Evolutionary conservation across 768 basidiomycete genomes (phyloP).

Genomic region (Rhizopogon roseolus): DNA sequence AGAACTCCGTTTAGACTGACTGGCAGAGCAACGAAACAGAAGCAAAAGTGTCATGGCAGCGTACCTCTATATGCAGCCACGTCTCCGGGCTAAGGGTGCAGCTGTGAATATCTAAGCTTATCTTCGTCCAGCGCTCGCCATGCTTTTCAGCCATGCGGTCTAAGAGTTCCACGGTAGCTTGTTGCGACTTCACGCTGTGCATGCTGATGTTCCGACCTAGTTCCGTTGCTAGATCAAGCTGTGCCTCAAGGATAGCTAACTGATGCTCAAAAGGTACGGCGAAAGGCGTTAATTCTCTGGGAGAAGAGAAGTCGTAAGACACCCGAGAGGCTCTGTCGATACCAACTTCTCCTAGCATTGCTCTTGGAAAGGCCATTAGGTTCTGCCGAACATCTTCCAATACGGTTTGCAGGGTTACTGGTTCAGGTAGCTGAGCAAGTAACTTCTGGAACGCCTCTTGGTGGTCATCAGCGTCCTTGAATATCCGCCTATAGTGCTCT

Average conservation of each 20-base stretch:
- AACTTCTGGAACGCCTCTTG: conserved; percentile 48
- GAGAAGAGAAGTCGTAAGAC: conserved; percentile 47
- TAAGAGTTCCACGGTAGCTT: conserved; percentile 65
- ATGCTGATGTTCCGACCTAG: conserved; percentile 74
- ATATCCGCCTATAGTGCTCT: conserved; percentile 71
- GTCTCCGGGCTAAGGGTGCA: conserved; percentile 80
- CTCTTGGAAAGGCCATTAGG: conserved; percentile 55
- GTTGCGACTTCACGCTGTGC: conserved; percentile 80
- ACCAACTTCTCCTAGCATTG: conserved; percentile 93
- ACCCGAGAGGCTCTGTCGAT: conserved; percentile 80
- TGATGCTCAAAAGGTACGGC: conserved; percentile 80
- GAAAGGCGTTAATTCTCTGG: conserved; percentile 69
- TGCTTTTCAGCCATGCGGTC: conserved; percentile 53
- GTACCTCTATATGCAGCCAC: conserved; percentile 72
- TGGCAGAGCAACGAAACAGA: conserved; percentile 3
- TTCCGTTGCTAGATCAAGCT: conserved; percentile 82
- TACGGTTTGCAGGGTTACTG: conserved; percentile 54
- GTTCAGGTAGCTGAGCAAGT: conserved; percentile 67
- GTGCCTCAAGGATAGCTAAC: conserved; percentile 70
- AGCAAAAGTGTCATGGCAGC: conserved; percentile 10
- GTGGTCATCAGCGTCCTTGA: conserved; percentile 39
- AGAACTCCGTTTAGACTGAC: neutral
- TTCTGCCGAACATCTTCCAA: conserved; percentile 55
- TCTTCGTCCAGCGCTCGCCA: conserved; percentile 49
- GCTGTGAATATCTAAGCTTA: conserved; percentile 88